Conservation (phyloP, 148 eudicot species). For the Vaccinium vitisidaea region DNA sequence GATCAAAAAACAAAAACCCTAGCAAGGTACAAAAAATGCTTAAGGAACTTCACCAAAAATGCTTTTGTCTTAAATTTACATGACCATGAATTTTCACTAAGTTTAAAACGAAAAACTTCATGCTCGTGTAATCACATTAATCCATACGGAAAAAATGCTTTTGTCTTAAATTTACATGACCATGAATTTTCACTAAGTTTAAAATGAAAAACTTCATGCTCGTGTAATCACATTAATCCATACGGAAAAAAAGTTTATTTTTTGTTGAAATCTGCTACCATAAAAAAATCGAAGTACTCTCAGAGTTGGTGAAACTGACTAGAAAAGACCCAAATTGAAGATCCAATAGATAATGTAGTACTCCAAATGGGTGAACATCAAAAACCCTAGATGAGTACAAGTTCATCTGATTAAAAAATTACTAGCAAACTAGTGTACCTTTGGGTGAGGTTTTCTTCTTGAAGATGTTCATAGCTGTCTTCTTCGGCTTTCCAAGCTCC, state of each 20-base stretch:
- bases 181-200: not conserved
- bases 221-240: not conserved
- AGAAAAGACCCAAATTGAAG: not conserved
- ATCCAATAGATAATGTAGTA: not conserved
- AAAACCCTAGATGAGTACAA: constrained; percentile 1
- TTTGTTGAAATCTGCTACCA: not conserved
- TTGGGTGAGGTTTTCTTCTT: constrained; percentile 71
- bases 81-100: not conserved
- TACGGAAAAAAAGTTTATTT: not conserved
- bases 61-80: too few species aligned
- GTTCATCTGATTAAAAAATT: not conserved
- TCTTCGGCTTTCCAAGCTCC: not conserved
- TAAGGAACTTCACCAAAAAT: too few species aligned
- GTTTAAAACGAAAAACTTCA: too few species aligned
- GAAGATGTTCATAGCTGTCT: constrained; percentile 40
- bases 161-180: too few species aligned
- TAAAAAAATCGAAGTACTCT: not conserved
- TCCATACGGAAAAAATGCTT: not conserved
- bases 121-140: not conserved
- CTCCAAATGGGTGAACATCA: not conserved
- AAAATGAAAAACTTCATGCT: not conserved
- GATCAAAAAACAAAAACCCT: too few species aligned
- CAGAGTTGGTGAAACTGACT: not conserved
- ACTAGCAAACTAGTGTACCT: constrained; percentile 28
- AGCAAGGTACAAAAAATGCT: too few species aligned